These are phyloP conservation scores for Auriscalpium microsporum DNA, from an alignment of 768 basidiomycete species.

Conservation along the genomic window DNA sequence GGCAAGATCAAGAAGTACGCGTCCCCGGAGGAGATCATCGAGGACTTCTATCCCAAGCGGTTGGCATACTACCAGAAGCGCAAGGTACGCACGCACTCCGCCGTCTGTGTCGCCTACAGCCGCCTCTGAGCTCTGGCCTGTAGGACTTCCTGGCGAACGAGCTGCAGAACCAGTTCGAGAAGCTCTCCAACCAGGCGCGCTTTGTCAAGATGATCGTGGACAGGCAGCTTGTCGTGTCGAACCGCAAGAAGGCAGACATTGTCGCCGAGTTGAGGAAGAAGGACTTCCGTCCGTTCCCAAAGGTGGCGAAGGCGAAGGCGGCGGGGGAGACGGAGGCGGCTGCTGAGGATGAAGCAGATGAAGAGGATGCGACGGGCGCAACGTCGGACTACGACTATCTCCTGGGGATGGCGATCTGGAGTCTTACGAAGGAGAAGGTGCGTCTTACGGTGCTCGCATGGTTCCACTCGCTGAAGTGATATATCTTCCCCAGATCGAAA, in stretches of 20 bases:
- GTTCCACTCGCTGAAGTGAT: not conserved
- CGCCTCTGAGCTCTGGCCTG: not conserved
- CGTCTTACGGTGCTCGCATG: not conserved
- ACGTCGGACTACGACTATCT: slow-evolving; percentile 84
- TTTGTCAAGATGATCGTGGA: slow-evolving; percentile 96
- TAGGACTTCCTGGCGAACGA: slow-evolving; percentile 83
- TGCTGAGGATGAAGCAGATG: slow-evolving; percentile 44
- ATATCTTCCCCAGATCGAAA: slow-evolving; percentile 61
- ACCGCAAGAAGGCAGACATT: slow-evolving; percentile 83
- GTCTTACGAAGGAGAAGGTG: slow-evolving; percentile 89
- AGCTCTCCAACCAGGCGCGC: slow-evolving; percentile 87
- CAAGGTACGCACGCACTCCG: slow-evolving; percentile 51
- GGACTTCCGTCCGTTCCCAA: slow-evolving; percentile 90
- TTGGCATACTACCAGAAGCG: slow-evolving; percentile 91
- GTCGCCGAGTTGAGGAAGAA: slow-evolving; percentile 73
- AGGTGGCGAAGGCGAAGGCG: slow-evolving; percentile 57
- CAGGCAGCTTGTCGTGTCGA: slow-evolving; percentile 71
- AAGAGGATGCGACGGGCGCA: slow-evolving; percentile 35
- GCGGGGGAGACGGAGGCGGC: slow-evolving; percentile 57
- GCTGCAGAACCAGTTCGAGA: slow-evolving; percentile 73
- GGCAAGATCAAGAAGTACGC: slow-evolving; percentile 93
- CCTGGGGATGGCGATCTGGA: slow-evolving; percentile 91
- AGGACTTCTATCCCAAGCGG: slow-evolving; percentile 86
- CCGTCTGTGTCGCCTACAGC: not conserved
- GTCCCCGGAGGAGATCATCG: slow-evolving; percentile 82